phyloP scores from a whole-genome alignment of 768 basidiomycete genomes.

The Lactarius indigo region DNA sequence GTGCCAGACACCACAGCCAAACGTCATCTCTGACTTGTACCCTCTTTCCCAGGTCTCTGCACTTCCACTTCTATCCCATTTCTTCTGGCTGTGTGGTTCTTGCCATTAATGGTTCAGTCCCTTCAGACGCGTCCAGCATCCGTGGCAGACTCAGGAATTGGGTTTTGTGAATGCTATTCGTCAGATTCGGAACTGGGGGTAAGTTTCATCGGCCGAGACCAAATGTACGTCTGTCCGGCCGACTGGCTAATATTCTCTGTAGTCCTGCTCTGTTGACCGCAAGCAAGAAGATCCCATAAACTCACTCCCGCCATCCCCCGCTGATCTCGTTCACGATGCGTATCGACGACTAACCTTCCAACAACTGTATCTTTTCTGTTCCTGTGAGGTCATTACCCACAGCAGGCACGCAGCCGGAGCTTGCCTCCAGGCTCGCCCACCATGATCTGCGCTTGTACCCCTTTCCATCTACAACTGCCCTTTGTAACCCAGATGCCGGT shows the following conservation, averaged over 20 bases:
- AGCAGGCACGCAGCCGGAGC: slow-evolving; percentile 56
- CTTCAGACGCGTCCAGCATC: slow-evolving; percentile 19
- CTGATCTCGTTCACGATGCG: slow-evolving; percentile 56
- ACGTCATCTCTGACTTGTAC: not conserved
- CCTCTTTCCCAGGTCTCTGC: too few species aligned
- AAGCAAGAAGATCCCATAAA: not conserved
- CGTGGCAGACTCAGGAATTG: slow-evolving; percentile 18
- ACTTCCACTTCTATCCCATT: too few species aligned
- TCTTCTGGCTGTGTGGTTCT: not conserved
- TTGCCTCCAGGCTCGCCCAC: slow-evolving; percentile 68
- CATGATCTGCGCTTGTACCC: slow-evolving; percentile 74
- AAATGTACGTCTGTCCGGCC: not conserved
- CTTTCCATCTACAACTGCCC: slow-evolving; percentile 41
- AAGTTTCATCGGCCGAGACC: not conserved
- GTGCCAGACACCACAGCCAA: not conserved
- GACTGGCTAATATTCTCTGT: not conserved
- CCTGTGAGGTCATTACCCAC: slow-evolving; percentile 67
- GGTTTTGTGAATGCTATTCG: not conserved
- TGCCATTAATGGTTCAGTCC: slow-evolving; percentile 14
- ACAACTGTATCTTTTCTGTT: slow-evolving; percentile 73
- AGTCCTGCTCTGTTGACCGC: slow-evolving; percentile 3
- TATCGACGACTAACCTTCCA: slow-evolving; percentile 64
- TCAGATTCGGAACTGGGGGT: slow-evolving; percentile 19
- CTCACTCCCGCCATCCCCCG: slow-evolving; percentile 20
- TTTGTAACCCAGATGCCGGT: slow-evolving; percentile 9